These are phyloP conservation scores for Beta corolliflora DNA, from an alignment of 179 eudicot species.

Conservation along the genomic window DNA sequence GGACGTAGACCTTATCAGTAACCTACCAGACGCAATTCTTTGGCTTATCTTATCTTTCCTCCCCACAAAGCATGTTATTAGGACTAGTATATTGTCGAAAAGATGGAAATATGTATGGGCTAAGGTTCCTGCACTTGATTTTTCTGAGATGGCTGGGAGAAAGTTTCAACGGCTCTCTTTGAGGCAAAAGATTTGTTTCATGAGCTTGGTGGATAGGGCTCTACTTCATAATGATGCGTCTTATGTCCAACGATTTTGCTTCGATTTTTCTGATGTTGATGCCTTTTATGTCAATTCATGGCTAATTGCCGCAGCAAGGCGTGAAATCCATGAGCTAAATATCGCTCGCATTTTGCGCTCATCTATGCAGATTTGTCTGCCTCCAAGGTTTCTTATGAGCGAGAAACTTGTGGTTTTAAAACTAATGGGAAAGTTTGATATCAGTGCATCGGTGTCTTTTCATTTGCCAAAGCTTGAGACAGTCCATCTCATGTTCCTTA, in stretches of 20 bases:
- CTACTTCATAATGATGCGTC: neutral
- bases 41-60: neutral
- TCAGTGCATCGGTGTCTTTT: neutral
- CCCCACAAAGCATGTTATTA: neutral
- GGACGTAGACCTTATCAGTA: neutral
- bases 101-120: slow-evolving; percentile 13
- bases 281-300: slow-evolving; percentile 4
- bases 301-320: neutral
- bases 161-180: neutral
- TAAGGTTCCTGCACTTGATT: neutral
- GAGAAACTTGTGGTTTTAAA: neutral
- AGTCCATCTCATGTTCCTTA: neutral
- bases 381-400: neutral
- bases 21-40: neutral
- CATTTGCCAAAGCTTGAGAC: neutral
- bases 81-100: neutral
- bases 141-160: too few species aligned
- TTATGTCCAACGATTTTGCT: neutral
- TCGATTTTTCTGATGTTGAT: neutral
- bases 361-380: neutral
- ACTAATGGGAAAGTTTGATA: neutral
- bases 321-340: neutral
- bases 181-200: slow-evolving; percentile 5
- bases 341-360: neutral
- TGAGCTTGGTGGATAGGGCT: neutral